phyloP scores from a whole-genome alignment of 2,329 filamentous ascomycete species.

The Pseudogymnoascus sp. region DNA sequence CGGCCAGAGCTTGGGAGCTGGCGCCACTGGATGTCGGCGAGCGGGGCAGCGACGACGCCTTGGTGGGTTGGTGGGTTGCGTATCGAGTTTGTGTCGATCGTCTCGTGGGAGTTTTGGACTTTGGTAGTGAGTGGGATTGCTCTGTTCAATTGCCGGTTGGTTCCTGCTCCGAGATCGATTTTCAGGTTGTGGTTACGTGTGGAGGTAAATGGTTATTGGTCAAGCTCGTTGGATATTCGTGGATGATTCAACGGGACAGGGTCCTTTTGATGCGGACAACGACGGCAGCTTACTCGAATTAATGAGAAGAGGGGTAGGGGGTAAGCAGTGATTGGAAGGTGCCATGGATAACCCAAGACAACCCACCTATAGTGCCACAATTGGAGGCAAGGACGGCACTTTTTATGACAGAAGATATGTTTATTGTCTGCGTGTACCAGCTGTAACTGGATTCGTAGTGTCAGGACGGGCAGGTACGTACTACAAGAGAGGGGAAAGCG shows the following conservation, averaged over 20 bases:
- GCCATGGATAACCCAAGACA: background rate
- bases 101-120: background rate
- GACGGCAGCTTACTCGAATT: background rate
- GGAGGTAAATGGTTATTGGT: background rate
- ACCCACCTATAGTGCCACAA: background rate
- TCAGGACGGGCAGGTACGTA: conserved; percentile 1
- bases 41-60: background rate
- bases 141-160: background rate
- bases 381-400: background rate
- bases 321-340: background rate
- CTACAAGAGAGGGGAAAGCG: background rate
- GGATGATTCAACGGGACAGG: background rate
- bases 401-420: background rate
- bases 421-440: background rate
- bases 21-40: background rate
- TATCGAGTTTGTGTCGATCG: background rate
- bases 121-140: background rate
- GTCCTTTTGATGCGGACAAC: background rate
- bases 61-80: background rate
- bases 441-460: background rate
- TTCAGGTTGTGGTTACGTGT: background rate
- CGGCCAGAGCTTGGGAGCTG: background rate
- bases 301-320: background rate
- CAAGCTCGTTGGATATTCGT: background rate
- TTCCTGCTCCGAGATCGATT: conserved; percentile 6